Base-by-base conservation (phyloP, 352 stramenopile genomes). In the Pythium insidiosum region DNA sequence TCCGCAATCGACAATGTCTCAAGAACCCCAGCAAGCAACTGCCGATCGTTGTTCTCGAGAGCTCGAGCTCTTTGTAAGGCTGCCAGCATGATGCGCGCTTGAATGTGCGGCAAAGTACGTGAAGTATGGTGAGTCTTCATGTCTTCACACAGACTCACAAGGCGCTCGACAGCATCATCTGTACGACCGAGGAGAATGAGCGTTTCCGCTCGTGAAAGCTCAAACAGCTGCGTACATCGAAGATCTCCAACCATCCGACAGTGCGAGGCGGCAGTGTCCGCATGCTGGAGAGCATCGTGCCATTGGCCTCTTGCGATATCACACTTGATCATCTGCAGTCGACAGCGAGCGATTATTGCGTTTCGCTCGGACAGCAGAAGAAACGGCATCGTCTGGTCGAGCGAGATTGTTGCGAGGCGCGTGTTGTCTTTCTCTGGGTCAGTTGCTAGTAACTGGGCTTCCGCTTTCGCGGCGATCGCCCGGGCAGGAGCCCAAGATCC, bases 1-100 rank as follows among this genome's bases (percentile, higher is more conserved):
- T 80, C 58, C 1, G 70, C 74, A n/a, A n/a, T n/a, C n/a, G n/a
- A n/a, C n/a, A n/a, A n/a, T 51, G 78, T 60, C 9, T 48, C 39
- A 2, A 66, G 43, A 56, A 33, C 1, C 6, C 23, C 13, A 53
- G 24, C 21, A 20, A 56, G 22, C 11, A 20, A 3, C 4, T 34
- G 11, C 4, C 18, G 12, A n/a, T 42, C 18, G 2, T 29, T 29
- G 12, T 30, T 29, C 12, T 54, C 47, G 30, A 40, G 47, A 5
- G 38, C 43, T 18, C 47, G 23, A 19, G 18, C 28, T 12, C 45
- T 44, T 19, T 39, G 22, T 15, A 89, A 31, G 5, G 47, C 66
- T 23, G 66, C 68, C 4, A 61, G 30, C 6, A 62, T 47, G 4
- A 49, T 75, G 36, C 15, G 28, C n/a, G n/a, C n/a, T n/a, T n/a